Percentiles rank a stretch among this genome's conserved stretches.
Conservation (phyloP, 805 yeast genomes). For the Saccharomycopsis olivae region DNA sequence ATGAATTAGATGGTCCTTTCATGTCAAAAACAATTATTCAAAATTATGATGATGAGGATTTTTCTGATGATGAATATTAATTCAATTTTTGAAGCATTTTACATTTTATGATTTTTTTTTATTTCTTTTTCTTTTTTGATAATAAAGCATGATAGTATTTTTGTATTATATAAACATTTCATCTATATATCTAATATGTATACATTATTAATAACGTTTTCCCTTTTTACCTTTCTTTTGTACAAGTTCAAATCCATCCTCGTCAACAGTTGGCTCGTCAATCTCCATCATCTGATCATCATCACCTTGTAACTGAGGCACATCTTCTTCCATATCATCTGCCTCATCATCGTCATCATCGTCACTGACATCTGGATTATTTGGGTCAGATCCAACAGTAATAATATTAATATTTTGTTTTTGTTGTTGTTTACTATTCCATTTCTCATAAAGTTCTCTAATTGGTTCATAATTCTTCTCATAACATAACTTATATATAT, state of each 20-base stretch:
- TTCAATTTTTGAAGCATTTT: not conserved
- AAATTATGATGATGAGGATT: slow-evolving; percentile 4
- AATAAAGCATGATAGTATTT: not conserved
- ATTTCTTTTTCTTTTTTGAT: not conserved
- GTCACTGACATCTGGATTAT: slow-evolving; percentile 46
- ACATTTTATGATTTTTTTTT: not conserved
- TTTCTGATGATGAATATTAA: slow-evolving; percentile 1
- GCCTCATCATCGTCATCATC: slow-evolving; percentile 39
- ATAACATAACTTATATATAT: slow-evolving; percentile 54
- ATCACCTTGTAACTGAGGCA: slow-evolving; percentile 21
- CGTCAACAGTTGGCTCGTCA: slow-evolving; percentile 63
- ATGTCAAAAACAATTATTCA: slow-evolving; percentile 59
- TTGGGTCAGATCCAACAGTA: slow-evolving; percentile 46
- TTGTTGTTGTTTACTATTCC: slow-evolving; percentile 40
- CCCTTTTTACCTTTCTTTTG: slow-evolving; percentile 51
- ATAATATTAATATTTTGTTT: slow-evolving; percentile 27
- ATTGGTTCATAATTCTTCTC: slow-evolving; percentile 41
- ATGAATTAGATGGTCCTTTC: slow-evolving; percentile 87
- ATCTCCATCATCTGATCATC: slow-evolving; percentile 32
- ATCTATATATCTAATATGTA: too few relatives aligned
- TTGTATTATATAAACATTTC: not conserved
- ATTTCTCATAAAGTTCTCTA: slow-evolving; percentile 48
- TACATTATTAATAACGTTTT: slow-evolving; percentile 18
- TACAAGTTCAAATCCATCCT: slow-evolving; percentile 89
- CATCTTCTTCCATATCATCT: slow-evolving; percentile 36